These are phyloP conservation scores for Kwoniella bestiolae DNA, from an alignment of 768 basidiomycete species.

Conservation along the genomic window DNA sequence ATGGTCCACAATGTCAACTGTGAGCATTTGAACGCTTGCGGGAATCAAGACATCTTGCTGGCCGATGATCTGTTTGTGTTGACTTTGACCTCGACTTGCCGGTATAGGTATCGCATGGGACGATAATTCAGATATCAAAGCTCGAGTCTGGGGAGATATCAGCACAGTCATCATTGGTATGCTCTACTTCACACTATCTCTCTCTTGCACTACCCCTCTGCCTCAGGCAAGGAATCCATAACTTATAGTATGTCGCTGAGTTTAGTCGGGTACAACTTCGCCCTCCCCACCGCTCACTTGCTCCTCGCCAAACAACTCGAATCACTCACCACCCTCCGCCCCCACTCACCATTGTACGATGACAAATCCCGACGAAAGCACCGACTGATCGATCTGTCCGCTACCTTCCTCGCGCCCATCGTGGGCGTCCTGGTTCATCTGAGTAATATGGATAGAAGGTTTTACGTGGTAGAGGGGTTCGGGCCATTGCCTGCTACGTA, in stretches of 20 bases:
- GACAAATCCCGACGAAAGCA: conserved; percentile 34
- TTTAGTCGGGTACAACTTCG: conserved; percentile 55
- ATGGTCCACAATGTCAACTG: conserved; percentile 48
- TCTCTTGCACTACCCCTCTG: neutral
- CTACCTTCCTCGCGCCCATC: conserved; percentile 39
- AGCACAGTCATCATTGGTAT: conserved; percentile 35
- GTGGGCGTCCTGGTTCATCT: conserved; percentile 51
- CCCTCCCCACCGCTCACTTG: conserved; percentile 50
- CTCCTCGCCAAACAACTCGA: conserved; percentile 55
- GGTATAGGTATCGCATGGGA: conserved; percentile 45
- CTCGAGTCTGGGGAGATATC: conserved; percentile 48
- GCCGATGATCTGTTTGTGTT: neutral
- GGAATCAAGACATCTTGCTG: neutral
- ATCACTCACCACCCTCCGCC: conserved; percentile 47
- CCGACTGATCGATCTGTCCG: conserved; percentile 38
- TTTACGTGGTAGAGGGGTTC: conserved; percentile 48
- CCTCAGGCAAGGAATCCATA: neutral
- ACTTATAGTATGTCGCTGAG: neutral
- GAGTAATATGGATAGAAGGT: conserved; percentile 44
- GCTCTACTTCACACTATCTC: neutral
- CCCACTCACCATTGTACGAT: conserved; percentile 49
- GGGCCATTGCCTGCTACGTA: conserved; percentile 49
- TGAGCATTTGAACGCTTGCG: conserved; percentile 21
- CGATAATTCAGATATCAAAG: conserved; percentile 39
- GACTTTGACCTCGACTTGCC: neutral